Conservation (phyloP, 495 filamentous ascomycete species). For the Penicillium taxi region DNA sequence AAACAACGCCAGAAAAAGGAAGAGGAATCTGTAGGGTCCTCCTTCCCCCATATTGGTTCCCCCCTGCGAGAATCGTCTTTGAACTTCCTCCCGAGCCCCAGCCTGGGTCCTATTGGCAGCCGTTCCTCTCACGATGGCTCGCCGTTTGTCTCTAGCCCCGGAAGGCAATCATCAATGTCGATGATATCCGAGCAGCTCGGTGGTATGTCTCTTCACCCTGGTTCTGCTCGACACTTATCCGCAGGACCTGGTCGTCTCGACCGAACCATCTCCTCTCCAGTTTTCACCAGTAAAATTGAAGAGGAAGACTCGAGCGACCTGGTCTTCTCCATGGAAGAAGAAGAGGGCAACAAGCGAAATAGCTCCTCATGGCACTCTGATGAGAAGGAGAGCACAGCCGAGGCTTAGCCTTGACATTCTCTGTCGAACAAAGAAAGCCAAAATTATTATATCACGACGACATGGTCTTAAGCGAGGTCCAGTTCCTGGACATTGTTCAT, state of each 20-base stretch:
- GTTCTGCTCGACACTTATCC: conserved; percentile 34
- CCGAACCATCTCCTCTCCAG: conserved; percentile 39
- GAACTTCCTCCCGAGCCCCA: conserved; percentile 51
- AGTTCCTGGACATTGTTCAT: conserved; percentile 14
- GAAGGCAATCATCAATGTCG: conserved; percentile 57
- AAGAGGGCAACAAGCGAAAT: conserved; percentile 43
- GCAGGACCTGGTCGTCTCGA: conserved; percentile 29
- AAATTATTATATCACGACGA: conserved; percentile 15
- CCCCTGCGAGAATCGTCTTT: conserved; percentile 82
- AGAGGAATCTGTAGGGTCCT: conserved; percentile 55
- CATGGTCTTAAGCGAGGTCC: conserved; percentile 10
- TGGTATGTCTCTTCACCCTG: conserved; percentile 41
- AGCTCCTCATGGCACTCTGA: conserved; percentile 28
- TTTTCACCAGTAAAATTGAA: conserved; percentile 59
- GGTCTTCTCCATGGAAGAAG: conserved; percentile 79
- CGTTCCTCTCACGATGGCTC: conserved; percentile 49
- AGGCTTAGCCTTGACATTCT: conserved; percentile 13
- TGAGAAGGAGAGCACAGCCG: conserved; percentile 16
- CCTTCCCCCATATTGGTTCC: conserved; percentile 84
- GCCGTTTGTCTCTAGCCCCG: conserved; percentile 57
- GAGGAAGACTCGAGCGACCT: conserved; percentile 56
- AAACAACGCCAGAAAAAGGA: conserved; percentile 65
- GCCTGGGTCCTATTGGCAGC: conserved; percentile 51
- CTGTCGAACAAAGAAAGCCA: no score
- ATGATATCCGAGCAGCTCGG: conserved; percentile 63